Percentiles rank a stretch among this genome's conserved stretches.
These are phyloP conservation scores for Agrocybe chaxingu DNA, from an alignment of 768 basidiomycete genomes.

Conservation along the genomic window DNA sequence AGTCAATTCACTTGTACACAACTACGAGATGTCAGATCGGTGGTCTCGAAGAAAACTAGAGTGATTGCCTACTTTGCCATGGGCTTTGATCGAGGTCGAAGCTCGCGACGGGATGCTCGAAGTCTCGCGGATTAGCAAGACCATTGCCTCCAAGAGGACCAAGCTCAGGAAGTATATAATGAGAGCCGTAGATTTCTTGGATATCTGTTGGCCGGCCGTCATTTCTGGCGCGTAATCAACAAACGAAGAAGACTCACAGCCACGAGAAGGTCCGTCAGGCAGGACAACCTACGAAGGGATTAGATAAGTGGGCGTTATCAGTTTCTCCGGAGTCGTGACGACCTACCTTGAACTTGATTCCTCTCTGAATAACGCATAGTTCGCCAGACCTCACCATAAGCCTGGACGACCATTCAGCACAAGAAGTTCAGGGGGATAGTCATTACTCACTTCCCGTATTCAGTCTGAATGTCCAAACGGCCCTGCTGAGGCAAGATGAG, in stretches of 20 bases:
- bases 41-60: background rate
- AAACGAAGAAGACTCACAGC: constrained; percentile 38
- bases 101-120: constrained; percentile 59
- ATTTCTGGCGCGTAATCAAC: background rate
- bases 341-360: constrained; percentile 61
- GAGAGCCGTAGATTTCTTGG: constrained; percentile 61
- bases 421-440: too few species aligned
- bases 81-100: constrained; percentile 63
- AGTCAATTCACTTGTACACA: constrained; percentile 42
- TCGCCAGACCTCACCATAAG: constrained; percentile 66
- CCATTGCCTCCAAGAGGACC: constrained; percentile 66
- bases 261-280: constrained; percentile 59
- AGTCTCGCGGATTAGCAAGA: constrained; percentile 64
- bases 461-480: constrained; percentile 65
- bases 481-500: constrained; percentile 65
- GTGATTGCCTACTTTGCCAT: constrained; percentile 47
- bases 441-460: constrained; percentile 55
- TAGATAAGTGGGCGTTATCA: background rate
- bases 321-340: too few species aligned
- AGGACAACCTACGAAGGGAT: constrained; percentile 34
- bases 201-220: constrained; percentile 38
- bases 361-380: constrained; percentile 60
- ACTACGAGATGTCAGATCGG: constrained; percentile 24
- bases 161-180: constrained; percentile 61
- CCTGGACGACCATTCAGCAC: constrained; percentile 22